A percentile compares a stretch with the other conserved stretches of the same genome.
phyloP scores from a whole-genome alignment of 768 basidiomycete genomes.

The Candolleomyces eurysporus region DNA sequence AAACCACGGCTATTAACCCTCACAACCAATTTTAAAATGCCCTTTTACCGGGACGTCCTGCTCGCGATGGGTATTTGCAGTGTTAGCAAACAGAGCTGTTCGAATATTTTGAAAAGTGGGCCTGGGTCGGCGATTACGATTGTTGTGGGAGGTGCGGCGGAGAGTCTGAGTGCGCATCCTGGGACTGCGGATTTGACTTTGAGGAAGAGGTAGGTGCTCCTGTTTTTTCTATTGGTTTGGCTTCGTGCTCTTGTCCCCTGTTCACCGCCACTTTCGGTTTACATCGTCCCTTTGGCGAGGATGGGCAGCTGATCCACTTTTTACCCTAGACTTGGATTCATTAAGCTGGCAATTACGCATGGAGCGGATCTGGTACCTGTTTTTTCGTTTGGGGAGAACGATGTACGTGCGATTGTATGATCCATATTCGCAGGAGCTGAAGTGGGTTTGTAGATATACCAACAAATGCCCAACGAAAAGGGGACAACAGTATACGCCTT shows the following conservation, averaged over 20 bases:
- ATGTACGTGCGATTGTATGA: slow-evolving; percentile 50
- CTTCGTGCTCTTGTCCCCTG: not conserved
- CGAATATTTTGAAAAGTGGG: slow-evolving; percentile 74
- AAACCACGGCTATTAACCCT: slow-evolving; percentile 91
- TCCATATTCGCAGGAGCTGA: not conserved
- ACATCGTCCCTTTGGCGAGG: no score
- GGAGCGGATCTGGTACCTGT: slow-evolving; percentile 96
- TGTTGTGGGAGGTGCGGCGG: slow-evolving; percentile 95
- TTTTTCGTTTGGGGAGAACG: slow-evolving; percentile 98
- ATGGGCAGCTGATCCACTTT: no score
- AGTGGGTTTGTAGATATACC: slow-evolving; percentile 69
- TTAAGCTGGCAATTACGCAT: slow-evolving; percentile 89
- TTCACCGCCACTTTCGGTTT: not conserved
- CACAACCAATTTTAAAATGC: slow-evolving; percentile 85
- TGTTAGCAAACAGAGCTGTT: slow-evolving; percentile 87
- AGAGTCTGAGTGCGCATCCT: slow-evolving; percentile 89
- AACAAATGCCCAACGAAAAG: slow-evolving; percentile 94
- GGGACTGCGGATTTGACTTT: slow-evolving; percentile 94
- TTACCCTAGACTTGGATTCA: slow-evolving; percentile 75
- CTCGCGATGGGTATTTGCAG: slow-evolving; percentile 88
- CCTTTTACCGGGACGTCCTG: slow-evolving; percentile 90
- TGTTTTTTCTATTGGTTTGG: not conserved
- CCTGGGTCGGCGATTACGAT: slow-evolving; percentile 80
- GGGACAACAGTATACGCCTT: slow-evolving; percentile 84
- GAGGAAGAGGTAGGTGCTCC: slow-evolving; percentile 54